These are phyloP conservation scores for Neonectria neomacrospora DNA, from an alignment of 2,329 filamentous ascomycete species.

Conservation along the genomic window DNA sequence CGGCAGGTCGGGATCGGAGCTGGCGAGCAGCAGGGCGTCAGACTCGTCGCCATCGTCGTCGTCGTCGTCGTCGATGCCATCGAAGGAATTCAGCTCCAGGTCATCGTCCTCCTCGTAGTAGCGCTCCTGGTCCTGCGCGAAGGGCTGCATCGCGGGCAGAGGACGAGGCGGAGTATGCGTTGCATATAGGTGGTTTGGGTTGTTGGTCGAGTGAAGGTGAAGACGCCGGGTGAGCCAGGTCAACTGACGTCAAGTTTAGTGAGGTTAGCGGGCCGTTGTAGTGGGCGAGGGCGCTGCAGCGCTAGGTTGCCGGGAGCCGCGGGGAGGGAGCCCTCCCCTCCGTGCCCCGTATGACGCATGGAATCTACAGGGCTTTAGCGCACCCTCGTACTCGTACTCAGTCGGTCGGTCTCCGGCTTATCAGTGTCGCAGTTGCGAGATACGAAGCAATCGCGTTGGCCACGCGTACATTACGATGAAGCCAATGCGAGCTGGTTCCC, in stretches of 20 bases:
- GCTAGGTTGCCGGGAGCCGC: not conserved
- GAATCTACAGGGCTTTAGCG: not conserved
- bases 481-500: not conserved
- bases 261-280: not conserved
- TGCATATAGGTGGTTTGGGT: constrained; percentile 9
- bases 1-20: constrained; percentile 23
- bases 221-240: not conserved
- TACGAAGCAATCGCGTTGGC: not conserved
- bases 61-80: constrained; percentile 6
- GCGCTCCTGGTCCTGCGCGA: constrained; percentile 15
- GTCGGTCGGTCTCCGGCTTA: not conserved
- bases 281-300: not conserved
- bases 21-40: constrained; percentile 4
- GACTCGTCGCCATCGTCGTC: constrained; percentile 1
- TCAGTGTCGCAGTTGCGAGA: not conserved
- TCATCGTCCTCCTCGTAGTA: constrained; percentile 23
- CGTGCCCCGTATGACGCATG: not conserved
- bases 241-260: not conserved
- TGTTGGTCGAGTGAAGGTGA: constrained; percentile 2
- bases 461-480: not conserved
- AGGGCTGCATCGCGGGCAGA: constrained; percentile 25
- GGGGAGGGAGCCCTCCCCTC: not conserved
- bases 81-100: constrained; percentile 24
- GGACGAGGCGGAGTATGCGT: constrained; percentile 1
- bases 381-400: not conserved